Percentiles rank a stretch among this genome's conserved stretches.
Conservation (phyloP, 1,284 basidiomycete species). For the Melampsora larici-populina region DNA sequence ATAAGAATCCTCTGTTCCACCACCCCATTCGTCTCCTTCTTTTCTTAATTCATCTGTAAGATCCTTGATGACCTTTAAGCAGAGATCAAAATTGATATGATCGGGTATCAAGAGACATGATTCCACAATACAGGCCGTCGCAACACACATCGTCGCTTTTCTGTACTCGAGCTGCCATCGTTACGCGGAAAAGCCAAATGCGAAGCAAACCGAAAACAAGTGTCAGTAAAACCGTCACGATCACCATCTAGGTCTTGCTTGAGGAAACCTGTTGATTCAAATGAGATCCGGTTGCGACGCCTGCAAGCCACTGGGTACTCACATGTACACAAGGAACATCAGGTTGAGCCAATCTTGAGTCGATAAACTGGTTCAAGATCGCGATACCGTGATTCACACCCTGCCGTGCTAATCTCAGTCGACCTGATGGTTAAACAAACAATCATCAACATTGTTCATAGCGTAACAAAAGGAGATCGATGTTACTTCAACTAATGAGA, state of each 20-base stretch:
- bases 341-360: constrained; percentile 21
- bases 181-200: neutral
- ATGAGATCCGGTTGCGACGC: no score
- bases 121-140: constrained; percentile 31
- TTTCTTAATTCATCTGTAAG: constrained; percentile 13
- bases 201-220: neutral
- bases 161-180: constrained; percentile 14
- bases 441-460: no score
- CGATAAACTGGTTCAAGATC: constrained; percentile 33
- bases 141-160: constrained; percentile 19
- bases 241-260: neutral
- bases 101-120: constrained; percentile 29
- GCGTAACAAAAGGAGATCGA: no score
- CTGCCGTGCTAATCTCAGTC: constrained; percentile 24
- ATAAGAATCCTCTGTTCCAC: constrained; percentile 21
- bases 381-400: constrained; percentile 23
- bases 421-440: neutral
- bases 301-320: neutral
- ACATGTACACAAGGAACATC: constrained; percentile 31
- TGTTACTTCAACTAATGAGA: no score
- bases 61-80: constrained; percentile 12
- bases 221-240: neutral
- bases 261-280: neutral
- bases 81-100: constrained; percentile 22
- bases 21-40: constrained; percentile 22